Evolutionary conservation across 306 rosid species (phyloP).

Genomic region (Canavalia gladiata): DNA sequence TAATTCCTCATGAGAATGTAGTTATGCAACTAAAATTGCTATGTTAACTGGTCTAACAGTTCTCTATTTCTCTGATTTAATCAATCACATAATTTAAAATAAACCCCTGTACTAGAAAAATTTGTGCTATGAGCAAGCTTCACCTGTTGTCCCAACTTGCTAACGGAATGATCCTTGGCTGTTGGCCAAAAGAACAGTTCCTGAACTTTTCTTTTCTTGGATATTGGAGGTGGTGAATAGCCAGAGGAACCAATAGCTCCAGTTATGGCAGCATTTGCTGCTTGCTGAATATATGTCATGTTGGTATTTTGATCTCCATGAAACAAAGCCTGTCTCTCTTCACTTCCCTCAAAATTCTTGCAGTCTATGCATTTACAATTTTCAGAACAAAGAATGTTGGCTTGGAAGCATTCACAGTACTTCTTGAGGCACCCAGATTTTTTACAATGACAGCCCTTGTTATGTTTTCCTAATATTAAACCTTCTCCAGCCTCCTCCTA

Average conservation of each 20-base stretch:
- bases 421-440: slow-evolving; percentile 99
- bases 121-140: slow-evolving; percentile 20
- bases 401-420: slow-evolving; percentile 99
- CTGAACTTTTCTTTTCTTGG: slow-evolving; percentile 83
- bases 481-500: slow-evolving; percentile 97
- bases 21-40: neutral
- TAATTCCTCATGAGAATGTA: too few relatives aligned
- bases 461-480: slow-evolving; percentile 89
- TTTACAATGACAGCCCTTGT: slow-evolving; percentile 99
- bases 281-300: slow-evolving; percentile 89
- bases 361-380: slow-evolving; percentile 99
- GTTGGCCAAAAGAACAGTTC: slow-evolving; percentile 75
- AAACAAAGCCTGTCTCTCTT: slow-evolving; percentile 96
- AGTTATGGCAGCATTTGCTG: slow-evolving; percentile 99
- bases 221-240: slow-evolving; percentile 79
- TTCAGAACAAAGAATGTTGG: slow-evolving; percentile 98
- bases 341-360: slow-evolving; percentile 99
- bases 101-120: neutral
- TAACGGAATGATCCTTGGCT: slow-evolving; percentile 72
- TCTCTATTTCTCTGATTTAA: slow-evolving; percentile 31
- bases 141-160: slow-evolving; percentile 88
- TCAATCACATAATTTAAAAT: slow-evolving; percentile 40
- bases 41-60: slow-evolving; percentile 10
- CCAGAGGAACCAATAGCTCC: slow-evolving; percentile 99
- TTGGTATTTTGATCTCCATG: slow-evolving; percentile 93